Base-by-base conservation (phyloP, 2,329 filamentous ascomycete genomes). In the Hypoxylon sp. region DNA sequence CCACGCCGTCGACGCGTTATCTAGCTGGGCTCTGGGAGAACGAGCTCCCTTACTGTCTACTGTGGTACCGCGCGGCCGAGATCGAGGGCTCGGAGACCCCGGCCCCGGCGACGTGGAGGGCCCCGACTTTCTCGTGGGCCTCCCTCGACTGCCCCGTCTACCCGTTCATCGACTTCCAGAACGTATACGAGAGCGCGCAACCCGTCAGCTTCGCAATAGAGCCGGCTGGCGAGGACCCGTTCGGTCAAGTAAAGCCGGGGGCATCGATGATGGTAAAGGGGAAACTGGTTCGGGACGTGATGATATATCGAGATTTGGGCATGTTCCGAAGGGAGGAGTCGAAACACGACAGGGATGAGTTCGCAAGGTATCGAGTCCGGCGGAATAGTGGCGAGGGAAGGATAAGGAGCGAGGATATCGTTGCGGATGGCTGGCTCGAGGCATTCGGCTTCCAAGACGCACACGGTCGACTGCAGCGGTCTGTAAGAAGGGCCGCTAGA, bases 1-100 rank as follows among this genome's bases (percentile, higher is more conserved):
- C n/a, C 37, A 10, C 6, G 37, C 2, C 2, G 37, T 8, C 34
- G 13, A 56, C 51, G 52, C 19, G 13, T 5, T 61, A 61, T 20
- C 17, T 61, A 15, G 58, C 58, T 15, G 58, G 58, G 11, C 30
- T 61, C 17, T 61, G 58, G 58, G 7, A 52, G 39, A 39, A 61
- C 4, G 24, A 13, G 19, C 28, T 61, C 46, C 54, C 56, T 15
- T 41, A 19, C 28, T 52, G 55, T 5, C 51, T 60, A 4, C 28
- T 60, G 17, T 60, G 57, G 57, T 8, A 30, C 10, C 19, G 51
- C 15, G 6, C 20, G 7, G 39, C 49, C n/a, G 37, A 7, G 6
- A n/a, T 41, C 43, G 43, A 46, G 13, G 20, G 22, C 2, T 46
- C 43, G 6, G 20, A 22, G 10, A 13, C 10, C 13, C 20, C 43